Base-by-base conservation (phyloP, 352 stramenopile species). In the Peronospora belbahrii region DNA sequence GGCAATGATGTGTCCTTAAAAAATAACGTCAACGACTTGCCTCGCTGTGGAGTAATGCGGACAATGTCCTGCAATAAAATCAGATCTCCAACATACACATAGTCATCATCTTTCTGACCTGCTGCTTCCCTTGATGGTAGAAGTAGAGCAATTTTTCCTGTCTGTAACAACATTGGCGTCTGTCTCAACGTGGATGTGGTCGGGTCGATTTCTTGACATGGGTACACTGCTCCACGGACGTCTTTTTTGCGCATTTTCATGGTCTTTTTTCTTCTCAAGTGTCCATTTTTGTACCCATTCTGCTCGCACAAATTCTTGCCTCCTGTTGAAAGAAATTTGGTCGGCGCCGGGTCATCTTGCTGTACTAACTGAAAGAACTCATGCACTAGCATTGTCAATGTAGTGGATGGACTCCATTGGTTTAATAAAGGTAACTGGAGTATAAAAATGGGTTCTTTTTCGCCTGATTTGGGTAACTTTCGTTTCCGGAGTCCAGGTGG, bases 21-120 rank as follows among this genome's bases (percentile, higher is more conserved):
- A 62, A 90, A 90, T 10, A 90, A 54, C 25, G 75, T 90, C 48
- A 90, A 39, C 15, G 79, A 88, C 51, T 86, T 88, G 51, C 76
- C 70, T 42, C 63, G 55, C 39, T 88, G 76, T 7, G 79, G 79
- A 1, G 79, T 88, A 59, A 90, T 86, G 10, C 79, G 75, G 11
- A 79, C 65, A 28, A 90, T 65, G 20, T 88, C 72, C 14, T 68
- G 70, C 13, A 90, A 59, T 8, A 63, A 62, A 22, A 90, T 82
- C 19, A 88, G 44, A 22, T 85, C 72, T 25, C 65, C 53, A 22
- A 90, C 72, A 50, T 77, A 78, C 28, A 88, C 53, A 35, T 70
- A 76, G 9, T 74, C 62, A 13, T 72, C 57, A 37, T 72, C 50
- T 22, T 60, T 53, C 20, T 53, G 3, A 4, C 22, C 8, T 23